Conservation (phyloP, 1,139 yeast species). For the Diutina ranongensis region DNA sequence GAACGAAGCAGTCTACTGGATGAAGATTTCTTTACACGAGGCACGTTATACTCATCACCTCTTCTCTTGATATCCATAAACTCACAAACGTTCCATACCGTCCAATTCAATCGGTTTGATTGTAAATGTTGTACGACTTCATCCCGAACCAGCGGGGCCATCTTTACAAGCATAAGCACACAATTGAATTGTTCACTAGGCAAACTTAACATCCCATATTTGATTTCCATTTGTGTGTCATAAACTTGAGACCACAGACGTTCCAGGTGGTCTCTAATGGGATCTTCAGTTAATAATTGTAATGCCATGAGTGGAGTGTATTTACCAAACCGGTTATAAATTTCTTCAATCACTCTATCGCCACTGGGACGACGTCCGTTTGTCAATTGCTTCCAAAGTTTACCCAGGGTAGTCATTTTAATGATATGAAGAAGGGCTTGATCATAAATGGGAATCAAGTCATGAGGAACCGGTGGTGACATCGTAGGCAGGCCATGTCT, state of each 20-base stretch:
- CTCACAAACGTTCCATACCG: slow-evolving; percentile 3
- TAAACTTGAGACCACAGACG: slow-evolving; percentile 1
- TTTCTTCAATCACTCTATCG: not conserved
- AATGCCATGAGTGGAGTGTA: slow-evolving; percentile 5
- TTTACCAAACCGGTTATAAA: not conserved
- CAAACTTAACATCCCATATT: slow-evolving; percentile 1
- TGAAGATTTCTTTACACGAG: too few species aligned
- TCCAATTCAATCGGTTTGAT: not conserved
- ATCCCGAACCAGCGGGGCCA: not conserved
- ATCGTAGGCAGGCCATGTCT: not conserved
- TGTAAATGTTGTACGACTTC: not conserved
- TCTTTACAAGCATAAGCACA: slow-evolving; percentile 1
- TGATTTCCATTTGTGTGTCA: slow-evolving; percentile 3
- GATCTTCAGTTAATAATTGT: not conserved
- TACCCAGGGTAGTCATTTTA: not conserved
- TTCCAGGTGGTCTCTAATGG: not conserved
- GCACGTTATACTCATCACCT: not conserved
- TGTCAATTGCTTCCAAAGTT: not conserved
- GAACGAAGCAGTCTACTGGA: too few species aligned
- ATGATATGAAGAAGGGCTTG: not conserved
- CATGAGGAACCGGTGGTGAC: not conserved
- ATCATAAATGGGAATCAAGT: not conserved
- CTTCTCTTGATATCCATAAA: not conserved
- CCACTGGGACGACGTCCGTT: not conserved
- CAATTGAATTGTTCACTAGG: not conserved